Percentiles rank a stretch among this genome's conserved stretches.
These are phyloP conservation scores for Areca catechu DNA, from an alignment of 176 grass and related monocot species.

Conservation along the genomic window DNA sequence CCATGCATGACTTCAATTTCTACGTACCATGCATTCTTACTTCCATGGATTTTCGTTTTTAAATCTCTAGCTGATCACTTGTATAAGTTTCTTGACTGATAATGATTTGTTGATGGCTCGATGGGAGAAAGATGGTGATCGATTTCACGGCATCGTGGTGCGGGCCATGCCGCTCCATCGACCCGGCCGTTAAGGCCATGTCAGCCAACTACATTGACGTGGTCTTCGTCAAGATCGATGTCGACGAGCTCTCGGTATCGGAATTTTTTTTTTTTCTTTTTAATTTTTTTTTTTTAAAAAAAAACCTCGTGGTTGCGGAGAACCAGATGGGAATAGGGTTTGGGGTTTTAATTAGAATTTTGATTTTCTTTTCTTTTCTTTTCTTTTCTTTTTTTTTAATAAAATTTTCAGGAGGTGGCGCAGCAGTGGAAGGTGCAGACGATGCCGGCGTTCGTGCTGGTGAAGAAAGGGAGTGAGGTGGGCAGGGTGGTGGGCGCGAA, in stretches of 20 bases:
- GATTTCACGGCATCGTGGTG: slow-evolving; percentile 86
- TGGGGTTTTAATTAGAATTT: too few species aligned
- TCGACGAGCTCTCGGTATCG: slow-evolving; percentile 52
- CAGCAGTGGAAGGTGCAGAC: slow-evolving; percentile 65
- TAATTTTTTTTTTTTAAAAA: too few species aligned
- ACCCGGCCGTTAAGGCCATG: slow-evolving; percentile 66
- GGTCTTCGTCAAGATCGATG: slow-evolving; percentile 79
- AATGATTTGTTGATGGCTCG: too few species aligned
- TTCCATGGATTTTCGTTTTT: neutral
- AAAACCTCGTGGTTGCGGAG: too few species aligned
- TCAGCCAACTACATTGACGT: slow-evolving; percentile 26
- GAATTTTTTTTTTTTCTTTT: too few species aligned
- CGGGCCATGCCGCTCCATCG: slow-evolving; percentile 73
- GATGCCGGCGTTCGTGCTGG: slow-evolving; percentile 74
- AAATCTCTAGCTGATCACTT: too few species aligned
- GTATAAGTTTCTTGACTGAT: too few species aligned
- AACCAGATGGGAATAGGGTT: neutral
- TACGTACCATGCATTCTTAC: too few species aligned
- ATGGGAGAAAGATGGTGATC: slow-evolving; percentile 45
- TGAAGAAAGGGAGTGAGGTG: slow-evolving; percentile 57
- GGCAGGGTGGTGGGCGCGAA: slow-evolving; percentile 64
- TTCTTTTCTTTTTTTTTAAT: too few species aligned
- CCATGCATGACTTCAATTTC: too few species aligned
- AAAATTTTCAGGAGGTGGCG: slow-evolving; percentile 50
- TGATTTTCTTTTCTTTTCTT: too few species aligned